Conservation (phyloP, 176 grass and related monocot genomes). For the Avena eriantha region DNA sequence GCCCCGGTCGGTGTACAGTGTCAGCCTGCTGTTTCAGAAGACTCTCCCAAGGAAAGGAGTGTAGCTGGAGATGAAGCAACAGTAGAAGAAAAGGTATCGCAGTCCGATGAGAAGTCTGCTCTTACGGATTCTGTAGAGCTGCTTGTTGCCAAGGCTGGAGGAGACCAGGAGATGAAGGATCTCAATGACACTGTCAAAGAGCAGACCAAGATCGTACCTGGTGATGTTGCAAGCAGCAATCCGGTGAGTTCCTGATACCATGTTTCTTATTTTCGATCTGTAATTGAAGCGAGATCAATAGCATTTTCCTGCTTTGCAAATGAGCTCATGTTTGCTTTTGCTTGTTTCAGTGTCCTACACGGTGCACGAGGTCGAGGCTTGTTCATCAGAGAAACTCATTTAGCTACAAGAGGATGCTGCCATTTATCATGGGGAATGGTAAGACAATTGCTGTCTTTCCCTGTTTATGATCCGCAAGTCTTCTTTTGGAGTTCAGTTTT, state of each 20-base stretch:
- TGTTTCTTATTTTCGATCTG: not conserved
- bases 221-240: slow-evolving; percentile 32
- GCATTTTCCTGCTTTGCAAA: not conserved
- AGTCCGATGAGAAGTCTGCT: slow-evolving; percentile 2
- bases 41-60: not conserved
- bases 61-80: not conserved
- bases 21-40: slow-evolving; percentile 33
- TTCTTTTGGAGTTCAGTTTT: slow-evolving; percentile 11
- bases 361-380: slow-evolving; percentile 57
- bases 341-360: slow-evolving; percentile 55
- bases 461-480: not conserved
- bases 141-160: not conserved
- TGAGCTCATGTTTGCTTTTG: not conserved
- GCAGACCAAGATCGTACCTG: not conserved
- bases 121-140: not conserved
- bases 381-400: slow-evolving; percentile 65
- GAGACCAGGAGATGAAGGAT: slow-evolving; percentile 33
- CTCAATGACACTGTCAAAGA: not conserved
- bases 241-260: slow-evolving; percentile 21
- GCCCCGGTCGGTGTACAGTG: not conserved
- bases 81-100: not conserved
- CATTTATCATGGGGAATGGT: slow-evolving; percentile 81
- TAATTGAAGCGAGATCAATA: not conserved
- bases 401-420: slow-evolving; percentile 89
- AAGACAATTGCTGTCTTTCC: slow-evolving; percentile 29